phyloP scores from a whole-genome alignment of 345 rosid genomes.

The Hibiscus mutabilis region DNA sequence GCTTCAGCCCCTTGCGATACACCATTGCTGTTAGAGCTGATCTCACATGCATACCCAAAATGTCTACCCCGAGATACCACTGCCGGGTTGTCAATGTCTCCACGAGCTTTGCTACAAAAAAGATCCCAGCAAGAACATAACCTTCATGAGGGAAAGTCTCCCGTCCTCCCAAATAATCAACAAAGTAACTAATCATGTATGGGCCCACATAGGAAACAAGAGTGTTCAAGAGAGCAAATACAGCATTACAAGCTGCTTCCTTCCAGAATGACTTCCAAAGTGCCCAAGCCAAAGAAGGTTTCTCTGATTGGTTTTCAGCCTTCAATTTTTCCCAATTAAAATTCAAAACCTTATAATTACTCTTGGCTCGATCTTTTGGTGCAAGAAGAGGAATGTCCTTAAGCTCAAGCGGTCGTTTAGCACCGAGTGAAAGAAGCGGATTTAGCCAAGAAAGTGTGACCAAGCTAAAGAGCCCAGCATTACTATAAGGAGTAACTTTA shows the following conservation, averaged over 20 bases:
- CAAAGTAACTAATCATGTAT: conserved; percentile 92
- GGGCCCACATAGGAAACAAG: conserved; percentile 96
- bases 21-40: conserved; percentile 98
- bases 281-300: conserved; percentile 87
- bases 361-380: conserved; percentile 74
- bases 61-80: conserved; percentile 99
- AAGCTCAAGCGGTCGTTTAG: conserved; percentile 92
- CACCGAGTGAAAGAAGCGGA: conserved; percentile 85
- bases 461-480: conserved; percentile 73
- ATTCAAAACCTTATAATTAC: conserved; percentile 75
- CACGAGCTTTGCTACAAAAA: conserved; percentile 81
- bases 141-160: conserved; percentile 92
- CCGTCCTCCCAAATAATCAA: conserved; percentile 83
- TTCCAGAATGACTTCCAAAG: conserved; percentile 89
- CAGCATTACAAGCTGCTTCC: conserved; percentile 91
- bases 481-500: conserved; percentile 66
- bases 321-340: conserved; percentile 84
- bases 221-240: conserved; percentile 87
- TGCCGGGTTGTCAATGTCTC: conserved; percentile 97
- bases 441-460: conserved; percentile 91
- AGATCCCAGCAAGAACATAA: conserved; percentile 86
- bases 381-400: conserved; percentile 98
- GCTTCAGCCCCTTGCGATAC: conserved; percentile 81
- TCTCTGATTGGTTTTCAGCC: conserved; percentile 62
- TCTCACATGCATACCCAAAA: conserved; percentile 98